Conservation (phyloP, 2,329 filamentous ascomycete species). For the Fusarium nematophilum region DNA sequence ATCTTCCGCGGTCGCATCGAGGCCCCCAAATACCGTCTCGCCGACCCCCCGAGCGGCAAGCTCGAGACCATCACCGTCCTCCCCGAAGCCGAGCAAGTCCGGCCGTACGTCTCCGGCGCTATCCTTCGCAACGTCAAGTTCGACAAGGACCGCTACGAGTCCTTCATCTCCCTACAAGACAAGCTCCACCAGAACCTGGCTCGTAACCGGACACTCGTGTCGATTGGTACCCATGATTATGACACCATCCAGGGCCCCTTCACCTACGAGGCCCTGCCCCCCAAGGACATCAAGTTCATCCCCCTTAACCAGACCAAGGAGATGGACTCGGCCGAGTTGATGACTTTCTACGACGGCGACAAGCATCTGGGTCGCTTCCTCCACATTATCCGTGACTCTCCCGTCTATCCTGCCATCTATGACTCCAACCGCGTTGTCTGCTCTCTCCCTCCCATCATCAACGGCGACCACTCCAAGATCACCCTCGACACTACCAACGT, state of each 20-base stretch:
- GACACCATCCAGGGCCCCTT: constrained; percentile 95
- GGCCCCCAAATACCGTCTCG: constrained; percentile 83
- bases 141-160: constrained; percentile 90
- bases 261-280: constrained; percentile 91
- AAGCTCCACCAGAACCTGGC: constrained; percentile 98
- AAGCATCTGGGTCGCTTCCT: constrained; percentile 91
- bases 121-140: constrained; percentile 93
- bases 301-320: constrained; percentile 92
- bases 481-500: constrained; percentile 90
- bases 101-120: constrained; percentile 89
- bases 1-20: constrained; percentile 85
- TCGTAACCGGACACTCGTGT: constrained; percentile 91
- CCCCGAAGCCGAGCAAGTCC: constrained; percentile 79
- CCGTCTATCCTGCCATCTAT: constrained; percentile 95
- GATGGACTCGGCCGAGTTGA: constrained; percentile 89
- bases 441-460: constrained; percentile 97
- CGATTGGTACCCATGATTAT: constrained; percentile 96
- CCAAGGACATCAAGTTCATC: constrained; percentile 90
- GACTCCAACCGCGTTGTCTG: constrained; percentile 89
- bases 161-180: constrained; percentile 97
- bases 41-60: constrained; percentile 77
- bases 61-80: constrained; percentile 84
- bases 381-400: constrained; percentile 92
- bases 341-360: constrained; percentile 96
- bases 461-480: constrained; percentile 97